A percentile compares a stretch with the other conserved stretches of the same genome.
These are phyloP conservation scores for Ilyonectria robusta DNA, from an alignment of 2,329 filamentous ascomycete species.

Conservation along the genomic window DNA sequence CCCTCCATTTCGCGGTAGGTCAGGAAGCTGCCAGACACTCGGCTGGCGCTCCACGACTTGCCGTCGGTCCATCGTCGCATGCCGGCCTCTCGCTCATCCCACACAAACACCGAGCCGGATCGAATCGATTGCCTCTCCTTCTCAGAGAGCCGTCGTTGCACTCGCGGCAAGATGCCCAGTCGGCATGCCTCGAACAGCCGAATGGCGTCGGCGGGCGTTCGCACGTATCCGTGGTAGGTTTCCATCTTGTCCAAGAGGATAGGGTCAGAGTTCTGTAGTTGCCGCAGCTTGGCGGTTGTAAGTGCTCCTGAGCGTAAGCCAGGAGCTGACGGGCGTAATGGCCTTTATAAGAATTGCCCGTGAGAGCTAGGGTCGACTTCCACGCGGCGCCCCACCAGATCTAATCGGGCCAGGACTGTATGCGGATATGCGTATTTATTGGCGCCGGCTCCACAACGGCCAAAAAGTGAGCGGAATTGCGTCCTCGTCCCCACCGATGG, in stretches of 20 bases:
- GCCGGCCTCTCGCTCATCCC: conserved; percentile 97
- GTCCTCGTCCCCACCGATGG: conserved; percentile 43
- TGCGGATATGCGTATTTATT: conserved; percentile 41
- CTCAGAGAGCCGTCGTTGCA: conserved; percentile 93
- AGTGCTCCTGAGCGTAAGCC: conserved; percentile 30
- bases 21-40: conserved; percentile 96
- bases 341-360: conserved; percentile 36
- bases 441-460: conserved; percentile 45
- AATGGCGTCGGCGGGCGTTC: conserved; percentile 96
- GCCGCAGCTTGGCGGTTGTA: conserved; percentile 38
- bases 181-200: conserved; percentile 98
- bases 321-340: conserved; percentile 34
- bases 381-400: conserved; percentile 48
- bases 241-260: conserved; percentile 76
- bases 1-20: conserved; percentile 99
- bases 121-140: conserved; percentile 97
- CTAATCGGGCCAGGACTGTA: conserved; percentile 46
- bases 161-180: conserved; percentile 88
- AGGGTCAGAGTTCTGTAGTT: conserved; percentile 35
- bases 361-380: conserved; percentile 44
- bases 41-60: conserved; percentile 98
- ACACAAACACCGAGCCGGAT: conserved; percentile 98
- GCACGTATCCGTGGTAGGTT: conserved; percentile 95
- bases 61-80: conserved; percentile 99
- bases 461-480: conserved; percentile 47